Conservation (phyloP, 495 filamentous ascomycete species). For the Aspergillus conjunctus region DNA sequence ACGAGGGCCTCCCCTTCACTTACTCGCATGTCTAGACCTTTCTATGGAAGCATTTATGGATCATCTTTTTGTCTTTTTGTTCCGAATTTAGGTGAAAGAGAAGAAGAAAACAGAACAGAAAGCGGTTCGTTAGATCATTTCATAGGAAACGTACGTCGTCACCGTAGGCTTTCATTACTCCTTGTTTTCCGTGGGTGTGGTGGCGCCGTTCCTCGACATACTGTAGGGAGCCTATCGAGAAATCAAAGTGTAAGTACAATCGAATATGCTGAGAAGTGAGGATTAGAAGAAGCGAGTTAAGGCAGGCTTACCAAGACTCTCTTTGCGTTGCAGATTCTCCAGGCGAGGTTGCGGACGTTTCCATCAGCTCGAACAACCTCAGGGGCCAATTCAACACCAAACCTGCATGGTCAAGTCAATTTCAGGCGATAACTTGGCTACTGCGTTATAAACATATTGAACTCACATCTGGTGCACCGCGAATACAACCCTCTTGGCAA, state of each 20-base stretch:
- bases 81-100: not conserved
- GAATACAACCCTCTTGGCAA: conserved; percentile 84
- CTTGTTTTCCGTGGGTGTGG: conserved; percentile 43
- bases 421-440: not conserved
- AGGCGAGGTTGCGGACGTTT: conserved; percentile 85
- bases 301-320: conserved; percentile 71
- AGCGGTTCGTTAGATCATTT: conserved; percentile 2
- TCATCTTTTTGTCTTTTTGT: not conserved
- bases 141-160: not conserved
- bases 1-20: not conserved
- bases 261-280: not conserved
- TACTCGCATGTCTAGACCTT: not conserved
- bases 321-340: conserved; percentile 95
- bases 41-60: conserved; percentile 10
- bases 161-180: conserved; percentile 9
- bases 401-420: conserved; percentile 48
- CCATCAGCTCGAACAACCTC: conserved; percentile 93
- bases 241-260: not conserved
- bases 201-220: conserved; percentile 48
- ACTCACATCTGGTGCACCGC: conserved; percentile 87
- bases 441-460: not conserved
- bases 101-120: not conserved
- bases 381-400: conserved; percentile 92
- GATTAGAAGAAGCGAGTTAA: not conserved
- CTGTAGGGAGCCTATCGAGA: conserved; percentile 48